Base-by-base conservation (phyloP, 2,329 filamentous ascomycete species). In the Fusarium continuum region DNA sequence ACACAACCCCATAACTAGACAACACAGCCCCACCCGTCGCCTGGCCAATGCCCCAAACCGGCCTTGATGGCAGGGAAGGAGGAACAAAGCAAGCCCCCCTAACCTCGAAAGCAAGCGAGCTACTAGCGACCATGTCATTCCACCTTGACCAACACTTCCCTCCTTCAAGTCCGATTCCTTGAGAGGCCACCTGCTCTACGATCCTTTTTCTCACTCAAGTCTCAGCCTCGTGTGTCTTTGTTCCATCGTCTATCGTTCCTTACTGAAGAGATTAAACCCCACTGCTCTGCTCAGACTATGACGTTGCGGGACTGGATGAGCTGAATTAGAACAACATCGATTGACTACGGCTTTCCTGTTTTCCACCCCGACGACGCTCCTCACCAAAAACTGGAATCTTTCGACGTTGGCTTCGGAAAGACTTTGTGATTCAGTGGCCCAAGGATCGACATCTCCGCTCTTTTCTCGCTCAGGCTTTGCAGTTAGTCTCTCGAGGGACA, bases 11-110 rank as follows among this genome's bases (percentile, higher is more conserved):
- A 16, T 8, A 40, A 17, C 31, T 36, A 6, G 22, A 47, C 29
- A 38, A 45, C 48, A 67, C 57, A 54, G 63, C 67, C 56, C 68
- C 67, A 59, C 52, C 58, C 64, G 72, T 74, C 72, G 72, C 70
- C 72, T 62, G 71, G 72, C 55, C 72, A 74, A 71, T 65, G 32
- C 62, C 39, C 69, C 64, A 41, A 55, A 68, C 67, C 67, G 54
- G 54, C 61, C 59, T 67, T 39, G 61, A 65, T 63, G n/a, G 51
- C 64, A 60, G 47, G 57, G 55, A 58, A 59, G 50, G 55, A 60
- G 36, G 55, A 53, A 52, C 55, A 58, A 52, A 59, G 52, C 61
- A 56, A 61, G 49, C 53, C 66, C 63, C 64, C 66, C 66, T 64
- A 55, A 65, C 46, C 46, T 67, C 46, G 49, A 61, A 43, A 59